Evolutionary conservation across 768 basidiomycete species (phyloP), one percentile per base, ranked within the genome.

Genomic region (Rhodocollybia butyracea): DNA sequence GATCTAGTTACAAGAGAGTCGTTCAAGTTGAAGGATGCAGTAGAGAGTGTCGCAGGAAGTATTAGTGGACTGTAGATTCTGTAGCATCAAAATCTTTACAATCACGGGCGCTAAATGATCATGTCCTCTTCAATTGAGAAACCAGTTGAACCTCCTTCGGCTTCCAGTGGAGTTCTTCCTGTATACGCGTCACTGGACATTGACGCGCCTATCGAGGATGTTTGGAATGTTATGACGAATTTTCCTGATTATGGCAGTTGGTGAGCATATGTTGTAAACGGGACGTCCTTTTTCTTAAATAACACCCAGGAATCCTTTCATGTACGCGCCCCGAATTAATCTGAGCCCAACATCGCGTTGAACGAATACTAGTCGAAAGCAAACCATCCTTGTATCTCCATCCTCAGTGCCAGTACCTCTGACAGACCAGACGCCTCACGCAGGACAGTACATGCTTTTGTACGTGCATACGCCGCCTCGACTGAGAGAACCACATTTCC

Each of bases 1-100:
- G 90, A 92, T 59, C 77, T 77, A 56, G 91, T 95, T 15, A 88
- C 92, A 3, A 77, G 74, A 55, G 84, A 84, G 61, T 82, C 86
- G 17, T 81, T 84, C 59, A 77, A 69, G 60, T 73, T 92, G 69
- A 91, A 88, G 68, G 72, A 79, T 69, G 82, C 83, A 3, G 83
- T 91, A 45, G 89, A 91, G 71, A 79, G 72, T 59, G 77, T 87
- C 60, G 86, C 85, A 57, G 89, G 89, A 11, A 85, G 76, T 61
- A 79, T 83, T 68, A 72, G 73, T 64, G 79, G 34, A 5, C 32
- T 50, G 32, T 50, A 38, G 21, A 42, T 29, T 27, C 5, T 7
- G 17, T 22, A 22, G 22, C 26, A 27, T 45, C 21, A 24, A 8
- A 24, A 45, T 22, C 21, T 21, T n/a, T n/a, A n/a, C n/a, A n/a